Conservation (phyloP, 495 filamentous ascomycete genomes). For the Penicillium chermesinum region DNA sequence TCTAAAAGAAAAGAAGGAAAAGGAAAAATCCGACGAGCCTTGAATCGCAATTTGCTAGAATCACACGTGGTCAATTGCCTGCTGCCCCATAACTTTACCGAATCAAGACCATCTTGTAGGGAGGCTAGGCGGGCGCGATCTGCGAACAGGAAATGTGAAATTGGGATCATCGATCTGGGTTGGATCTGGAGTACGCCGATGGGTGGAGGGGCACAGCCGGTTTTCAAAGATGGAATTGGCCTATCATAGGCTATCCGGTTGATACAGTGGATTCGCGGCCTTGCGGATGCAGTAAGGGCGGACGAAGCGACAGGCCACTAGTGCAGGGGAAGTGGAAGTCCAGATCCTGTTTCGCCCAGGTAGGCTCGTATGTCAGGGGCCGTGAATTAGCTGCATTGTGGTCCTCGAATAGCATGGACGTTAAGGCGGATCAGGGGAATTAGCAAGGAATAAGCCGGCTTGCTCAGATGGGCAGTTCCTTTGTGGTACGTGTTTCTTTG, state of each 20-base stretch:
- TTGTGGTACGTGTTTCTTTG: no score
- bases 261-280: neutral
- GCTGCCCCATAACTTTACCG: no score
- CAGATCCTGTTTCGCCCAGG: conserved; percentile 3
- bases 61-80: no score
- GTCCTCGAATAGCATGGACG: conserved; percentile 4
- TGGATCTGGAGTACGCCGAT: neutral
- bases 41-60: no score
- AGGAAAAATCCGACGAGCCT: no score
- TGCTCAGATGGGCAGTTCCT: no score
- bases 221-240: neutral
- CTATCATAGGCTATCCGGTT: neutral
- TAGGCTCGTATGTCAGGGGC: conserved; percentile 12
- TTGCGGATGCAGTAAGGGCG: conserved; percentile 10
- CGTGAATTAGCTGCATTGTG: conserved; percentile 8
- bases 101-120: no score
- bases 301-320: conserved; percentile 10
- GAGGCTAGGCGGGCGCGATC: neutral
- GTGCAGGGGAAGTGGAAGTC: conserved; percentile 5
- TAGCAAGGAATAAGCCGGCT: no score
- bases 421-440: neutral
- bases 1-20: no score
- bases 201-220: conserved; percentile 1
- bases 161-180: conserved; percentile 12
- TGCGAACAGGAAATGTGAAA: neutral